phyloP scores from a whole-genome alignment of 2,329 filamentous ascomycete genomes.

The Fusarium odoratissimum region DNA sequence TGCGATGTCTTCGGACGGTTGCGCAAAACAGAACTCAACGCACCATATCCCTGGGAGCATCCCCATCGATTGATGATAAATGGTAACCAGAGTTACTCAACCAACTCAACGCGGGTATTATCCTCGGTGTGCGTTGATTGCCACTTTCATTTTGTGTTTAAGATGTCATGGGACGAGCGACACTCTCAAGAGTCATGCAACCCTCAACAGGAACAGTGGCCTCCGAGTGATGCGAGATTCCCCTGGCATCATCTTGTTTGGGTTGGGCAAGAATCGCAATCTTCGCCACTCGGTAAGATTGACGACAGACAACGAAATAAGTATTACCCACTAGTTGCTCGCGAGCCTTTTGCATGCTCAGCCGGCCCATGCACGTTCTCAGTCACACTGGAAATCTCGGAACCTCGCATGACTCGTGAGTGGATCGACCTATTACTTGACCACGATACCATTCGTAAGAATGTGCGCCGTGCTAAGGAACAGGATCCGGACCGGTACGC shows the following conservation, averaged over 20 bases:
- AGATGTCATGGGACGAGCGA: constrained; percentile 49
- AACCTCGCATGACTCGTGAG: constrained; percentile 58
- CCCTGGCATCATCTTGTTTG: constrained; percentile 56
- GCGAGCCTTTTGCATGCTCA: constrained; percentile 57
- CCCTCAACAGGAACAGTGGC: constrained; percentile 50
- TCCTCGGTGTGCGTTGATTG: constrained; percentile 56
- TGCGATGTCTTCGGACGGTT: constrained; percentile 53
- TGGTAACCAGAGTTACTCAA: constrained; percentile 53
- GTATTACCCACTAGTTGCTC: constrained; percentile 54
- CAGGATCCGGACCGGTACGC: constrained; percentile 62
- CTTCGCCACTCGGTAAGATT: constrained; percentile 25
- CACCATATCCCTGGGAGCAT: constrained; percentile 51
- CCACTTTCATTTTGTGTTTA: constrained; percentile 57
- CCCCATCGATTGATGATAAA: constrained; percentile 53
- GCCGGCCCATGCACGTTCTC: constrained; percentile 55
- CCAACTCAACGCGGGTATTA: constrained; percentile 43
- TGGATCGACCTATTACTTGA: constrained; percentile 61
- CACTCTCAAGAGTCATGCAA: constrained; percentile 49
- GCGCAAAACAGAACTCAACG: constrained; percentile 45
- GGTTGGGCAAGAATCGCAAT: constrained; percentile 47
- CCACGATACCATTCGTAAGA: constrained; percentile 55
- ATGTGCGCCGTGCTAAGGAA: constrained; percentile 54
- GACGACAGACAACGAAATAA: constrained; percentile 44
- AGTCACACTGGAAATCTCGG: constrained; percentile 61
- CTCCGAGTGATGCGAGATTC: constrained; percentile 49